Evolutionary conservation across 2,329 filamentous ascomycete genomes (phyloP), one percentile per base, ranked within the genome.

Genomic region (Teratosphaeria nubilosa): DNA sequence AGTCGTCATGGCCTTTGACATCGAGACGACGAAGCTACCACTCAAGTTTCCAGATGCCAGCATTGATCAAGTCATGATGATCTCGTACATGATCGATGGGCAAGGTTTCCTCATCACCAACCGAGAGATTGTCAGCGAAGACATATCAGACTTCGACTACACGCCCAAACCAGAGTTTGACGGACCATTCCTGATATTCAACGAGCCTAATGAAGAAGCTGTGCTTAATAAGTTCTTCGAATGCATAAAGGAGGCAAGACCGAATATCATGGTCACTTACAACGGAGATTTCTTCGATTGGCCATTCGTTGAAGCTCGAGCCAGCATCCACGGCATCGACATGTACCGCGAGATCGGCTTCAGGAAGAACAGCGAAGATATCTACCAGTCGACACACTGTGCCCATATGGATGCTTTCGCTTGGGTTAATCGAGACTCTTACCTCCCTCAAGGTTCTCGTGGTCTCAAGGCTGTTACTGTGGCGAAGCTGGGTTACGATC

Each of bases 221-320:
- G 72, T 95, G 1, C 79, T 99, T 24, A 92, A 97, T 70, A 82
- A 94, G 16, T 99, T 99, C 75, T 97, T 99, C 69, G 80, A 89
- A 48, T 94, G 96, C 72, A 88, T 99, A 74, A 97, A 99, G 69
- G 90, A 96, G 72, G 90, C 91, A 0, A 84, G 88, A 60, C 94
- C 94, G 0, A 97, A 91, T 0, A 92, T 99, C 58, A 99, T 99
- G 72, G 92, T 95, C 37, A 99, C 94, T n/a, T 99, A 99, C 81
- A 99, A 99, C 90, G 94, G 94, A 77, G 94, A 99, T 78, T 99
- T 99, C 73, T 99, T 99, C 85, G 94, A 99, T 86, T 99, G 94
- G 94, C 92, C 94, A 0, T 99, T 95, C 70, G 91, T 99, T 25
- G 94, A 99, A 77, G 85, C 94, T 51, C 82, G 94, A 76, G 90